Evolutionary conservation across 2,329 filamentous ascomycete genomes (phyloP).

Genomic region (Fusarium hainanense): DNA sequence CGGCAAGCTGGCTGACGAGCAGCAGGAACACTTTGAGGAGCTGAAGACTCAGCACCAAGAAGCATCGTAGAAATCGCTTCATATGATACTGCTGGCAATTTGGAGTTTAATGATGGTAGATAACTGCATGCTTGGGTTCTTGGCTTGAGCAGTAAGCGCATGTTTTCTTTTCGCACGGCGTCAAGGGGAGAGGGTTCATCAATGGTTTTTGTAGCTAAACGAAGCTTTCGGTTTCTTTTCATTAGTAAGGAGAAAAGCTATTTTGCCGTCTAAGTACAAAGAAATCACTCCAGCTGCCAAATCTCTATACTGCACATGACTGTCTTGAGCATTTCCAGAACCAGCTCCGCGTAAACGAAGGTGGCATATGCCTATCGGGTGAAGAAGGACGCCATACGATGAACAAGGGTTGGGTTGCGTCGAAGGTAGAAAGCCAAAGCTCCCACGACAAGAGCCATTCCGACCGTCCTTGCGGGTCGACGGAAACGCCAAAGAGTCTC

Average conservation of each 20-base stretch:
- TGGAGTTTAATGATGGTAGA: conserved; percentile 5
- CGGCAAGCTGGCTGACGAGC: conserved; percentile 79
- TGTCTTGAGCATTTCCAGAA: background rate
- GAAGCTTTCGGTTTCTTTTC: conserved; percentile 13
- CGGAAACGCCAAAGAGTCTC: conserved; percentile 71
- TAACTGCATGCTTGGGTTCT: conserved; percentile 10
- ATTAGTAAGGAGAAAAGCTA: conserved; percentile 6
- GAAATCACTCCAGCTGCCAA: conserved; percentile 6
- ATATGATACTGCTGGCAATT: background rate
- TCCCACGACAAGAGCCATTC: conserved; percentile 74
- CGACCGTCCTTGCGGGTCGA: conserved; percentile 69
- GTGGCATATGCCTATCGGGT: conserved; percentile 23
- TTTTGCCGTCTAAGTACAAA: conserved; percentile 16
- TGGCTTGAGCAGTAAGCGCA: conserved; percentile 30
- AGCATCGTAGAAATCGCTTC: conserved; percentile 18
- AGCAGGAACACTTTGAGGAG: conserved; percentile 78
- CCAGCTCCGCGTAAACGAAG: background rate
- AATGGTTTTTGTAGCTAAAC: conserved; percentile 25
- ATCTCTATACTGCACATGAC: conserved; percentile 11
- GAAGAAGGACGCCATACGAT: conserved; percentile 46
- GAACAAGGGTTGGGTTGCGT: conserved; percentile 54
- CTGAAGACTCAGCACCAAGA: conserved; percentile 70
- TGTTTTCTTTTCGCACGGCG: conserved; percentile 42
- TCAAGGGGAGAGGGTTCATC: conserved; percentile 33
- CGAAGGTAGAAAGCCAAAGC: conserved; percentile 75